phyloP scores from a whole-genome alignment of 2,329 filamentous ascomycete species.

The Sporothrix phasma region DNA sequence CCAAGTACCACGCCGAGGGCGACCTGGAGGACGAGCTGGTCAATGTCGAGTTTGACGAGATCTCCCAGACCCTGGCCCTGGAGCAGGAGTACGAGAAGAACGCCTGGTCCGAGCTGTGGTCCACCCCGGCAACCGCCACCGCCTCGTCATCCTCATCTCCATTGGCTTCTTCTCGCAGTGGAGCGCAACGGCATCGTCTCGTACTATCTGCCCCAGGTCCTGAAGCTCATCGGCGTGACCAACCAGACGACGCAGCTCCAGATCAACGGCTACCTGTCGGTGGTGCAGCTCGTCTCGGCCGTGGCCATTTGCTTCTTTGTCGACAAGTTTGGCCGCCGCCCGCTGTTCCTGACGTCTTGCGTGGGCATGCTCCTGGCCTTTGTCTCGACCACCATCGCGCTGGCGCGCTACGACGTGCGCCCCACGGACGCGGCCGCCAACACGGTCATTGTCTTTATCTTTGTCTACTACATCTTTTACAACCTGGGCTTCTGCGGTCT shows the following conservation, averaged over 20 bases:
- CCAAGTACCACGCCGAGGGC: constrained; percentile 18
- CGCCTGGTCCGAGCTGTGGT: constrained; percentile 15
- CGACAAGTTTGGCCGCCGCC: constrained; percentile 22
- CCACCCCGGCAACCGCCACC: constrained; percentile 18
- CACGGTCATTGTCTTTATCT: constrained; percentile 23
- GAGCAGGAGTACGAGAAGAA: constrained; percentile 16
- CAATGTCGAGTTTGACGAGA: constrained; percentile 18
- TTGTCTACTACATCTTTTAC: constrained; percentile 23
- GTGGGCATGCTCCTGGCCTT: constrained; percentile 22
- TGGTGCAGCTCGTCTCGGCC: constrained; percentile 21
- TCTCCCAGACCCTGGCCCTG: constrained; percentile 14
- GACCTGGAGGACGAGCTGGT: constrained; percentile 15
- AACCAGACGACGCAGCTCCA: constrained; percentile 14
- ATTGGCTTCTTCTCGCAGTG: constrained; percentile 18
- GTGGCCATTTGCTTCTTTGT: constrained; percentile 22
- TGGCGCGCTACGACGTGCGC: constrained; percentile 18
- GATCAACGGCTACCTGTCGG: constrained; percentile 22
- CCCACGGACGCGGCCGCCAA: constrained; percentile 22
- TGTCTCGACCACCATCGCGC: constrained; percentile 21
- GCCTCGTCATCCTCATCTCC: constrained; percentile 17
- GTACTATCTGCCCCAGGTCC: constrained; percentile 18
- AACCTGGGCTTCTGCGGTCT: constrained; percentile 23
- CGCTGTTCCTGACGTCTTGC: constrained; percentile 21
- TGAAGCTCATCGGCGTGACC: constrained; percentile 14
- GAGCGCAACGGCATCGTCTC: constrained; percentile 18